Percentiles rank a stretch among this genome's conserved stretches.
Evolutionary conservation across 129 eudicot genomes (phyloP).

Genomic region (Centrapalus pauciflorus): DNA sequence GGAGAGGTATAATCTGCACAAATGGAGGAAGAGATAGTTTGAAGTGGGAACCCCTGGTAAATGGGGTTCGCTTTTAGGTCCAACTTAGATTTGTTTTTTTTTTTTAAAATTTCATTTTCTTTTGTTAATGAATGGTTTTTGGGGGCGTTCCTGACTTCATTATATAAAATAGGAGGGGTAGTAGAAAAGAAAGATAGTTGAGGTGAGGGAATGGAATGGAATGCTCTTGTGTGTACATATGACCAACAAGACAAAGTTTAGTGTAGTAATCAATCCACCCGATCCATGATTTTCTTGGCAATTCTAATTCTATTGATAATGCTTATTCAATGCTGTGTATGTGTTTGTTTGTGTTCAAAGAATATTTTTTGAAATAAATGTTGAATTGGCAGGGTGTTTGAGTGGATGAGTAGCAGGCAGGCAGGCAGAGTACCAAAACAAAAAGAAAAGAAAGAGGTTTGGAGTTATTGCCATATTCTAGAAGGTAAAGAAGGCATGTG

Average conservation of each 20-base stretch:
- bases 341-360: constrained; percentile 2
- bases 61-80: constrained; percentile 17
- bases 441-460: neutral
- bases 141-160: constrained; percentile 17
- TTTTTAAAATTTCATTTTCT: constrained; percentile 1
- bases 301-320: constrained; percentile 20
- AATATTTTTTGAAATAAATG: neutral
- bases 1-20: constrained; percentile 8
- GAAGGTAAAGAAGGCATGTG: neutral
- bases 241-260: constrained; percentile 32
- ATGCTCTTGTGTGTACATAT: constrained; percentile 30
- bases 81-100: constrained; percentile 1
- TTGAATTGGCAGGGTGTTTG: too few relatives aligned
- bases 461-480: neutral
- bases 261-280: constrained; percentile 2
- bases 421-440: too few relatives aligned
- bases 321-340: constrained; percentile 5
- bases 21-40: neutral
- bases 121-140: constrained; percentile 29
- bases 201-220: neutral
- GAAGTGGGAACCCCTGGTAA: constrained; percentile 4
- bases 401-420: too few relatives aligned
- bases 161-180: constrained; percentile 6
- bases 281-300: constrained; percentile 20
- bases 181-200: constrained; percentile 14